Evolutionary conservation across 2,329 filamentous ascomycete genomes (phyloP), one percentile per base, ranked within the genome.

Genomic region (Verticillium albo-atrum): DNA sequence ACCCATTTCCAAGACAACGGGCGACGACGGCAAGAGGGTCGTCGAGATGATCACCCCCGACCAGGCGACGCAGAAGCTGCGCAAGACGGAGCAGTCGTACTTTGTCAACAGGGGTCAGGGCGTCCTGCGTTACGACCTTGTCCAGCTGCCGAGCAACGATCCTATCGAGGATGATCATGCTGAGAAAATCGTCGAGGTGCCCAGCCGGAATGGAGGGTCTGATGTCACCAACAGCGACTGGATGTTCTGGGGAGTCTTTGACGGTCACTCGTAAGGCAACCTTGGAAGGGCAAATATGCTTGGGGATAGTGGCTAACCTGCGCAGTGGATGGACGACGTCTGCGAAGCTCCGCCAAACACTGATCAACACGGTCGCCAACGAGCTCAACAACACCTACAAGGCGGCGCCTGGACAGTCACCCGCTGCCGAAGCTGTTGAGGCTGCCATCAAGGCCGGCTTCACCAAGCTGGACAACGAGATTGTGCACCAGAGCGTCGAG

Each of bases 181-280:
- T 57, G 95, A 99, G 78, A 96, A 97, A 82, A 97, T 98, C 68
- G 92, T 99, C 54, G 91, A 98, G 74, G 86, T 97, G 9, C 89
- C 91, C 4, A 82, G 83, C 57, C 83, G 68, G 76, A 68, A 63
- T 34, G 70, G 68, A 26, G 68, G 70, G 25, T 53, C 51, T 2
- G 67, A 71, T 34, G 72, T 82, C 37, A 80, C 82, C 20, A 86
- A 81, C 61, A 91, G 85, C 62, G 96, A 99, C 75, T 99, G 95
- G 95, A 98, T 98, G 92, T 99, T 99, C 74, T 99, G 96, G 95
- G 95, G 93, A 60, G 93, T 99, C 20, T 99, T 98, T 74, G 95
- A 99, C 71, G 95, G 95, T 0, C 95, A 99, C 75, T 91, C 91
- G 91, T 94, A 79, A 75, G 84, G 14, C 42, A 23, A 12, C 20